phyloP scores from a whole-genome alignment of 2,329 filamentous ascomycete species.

The Teratosphaeria zuluensis region DNA sequence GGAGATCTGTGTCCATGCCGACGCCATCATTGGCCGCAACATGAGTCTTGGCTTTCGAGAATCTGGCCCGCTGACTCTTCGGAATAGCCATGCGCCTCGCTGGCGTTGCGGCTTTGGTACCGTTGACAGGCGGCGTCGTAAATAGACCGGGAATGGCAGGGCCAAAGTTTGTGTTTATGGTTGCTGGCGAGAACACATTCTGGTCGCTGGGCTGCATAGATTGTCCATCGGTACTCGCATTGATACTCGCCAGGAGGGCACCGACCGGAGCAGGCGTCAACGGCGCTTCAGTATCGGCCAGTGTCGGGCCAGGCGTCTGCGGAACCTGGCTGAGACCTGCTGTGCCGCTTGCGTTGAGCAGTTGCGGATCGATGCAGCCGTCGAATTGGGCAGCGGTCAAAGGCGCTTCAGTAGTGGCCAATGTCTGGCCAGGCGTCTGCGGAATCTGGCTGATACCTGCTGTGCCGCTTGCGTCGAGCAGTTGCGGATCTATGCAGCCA shows the following conservation, averaged over 20 bases:
- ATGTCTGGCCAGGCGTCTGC: not conserved
- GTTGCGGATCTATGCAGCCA: not conserved
- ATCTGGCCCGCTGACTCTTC: not conserved
- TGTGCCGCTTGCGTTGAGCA: not conserved
- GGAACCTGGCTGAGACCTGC: not conserved
- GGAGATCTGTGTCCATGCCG: not conserved
- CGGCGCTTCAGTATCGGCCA: not conserved
- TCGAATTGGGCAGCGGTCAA: not conserved
- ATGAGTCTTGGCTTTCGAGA: not conserved
- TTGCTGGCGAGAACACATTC: not conserved
- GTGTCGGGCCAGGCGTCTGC: not conserved
- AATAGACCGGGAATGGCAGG: not conserved
- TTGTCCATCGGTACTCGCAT: not conserved
- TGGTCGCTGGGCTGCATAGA: not conserved
- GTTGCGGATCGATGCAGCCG: not conserved
- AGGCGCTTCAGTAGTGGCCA: not conserved
- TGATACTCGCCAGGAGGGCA: too few species aligned
- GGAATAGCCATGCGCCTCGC: not conserved
- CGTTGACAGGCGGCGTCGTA: not conserved
- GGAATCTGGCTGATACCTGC: not conserved
- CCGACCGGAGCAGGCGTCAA: not conserved
- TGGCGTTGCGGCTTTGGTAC: too few species aligned
- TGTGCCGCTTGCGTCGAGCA: not conserved
- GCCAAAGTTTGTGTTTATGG: not conserved
- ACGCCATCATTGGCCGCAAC: not conserved